These are phyloP conservation scores for Crithidia acanthocephali DNA, from an alignment of 208 protist genomes.

Conservation along the genomic window DNA sequence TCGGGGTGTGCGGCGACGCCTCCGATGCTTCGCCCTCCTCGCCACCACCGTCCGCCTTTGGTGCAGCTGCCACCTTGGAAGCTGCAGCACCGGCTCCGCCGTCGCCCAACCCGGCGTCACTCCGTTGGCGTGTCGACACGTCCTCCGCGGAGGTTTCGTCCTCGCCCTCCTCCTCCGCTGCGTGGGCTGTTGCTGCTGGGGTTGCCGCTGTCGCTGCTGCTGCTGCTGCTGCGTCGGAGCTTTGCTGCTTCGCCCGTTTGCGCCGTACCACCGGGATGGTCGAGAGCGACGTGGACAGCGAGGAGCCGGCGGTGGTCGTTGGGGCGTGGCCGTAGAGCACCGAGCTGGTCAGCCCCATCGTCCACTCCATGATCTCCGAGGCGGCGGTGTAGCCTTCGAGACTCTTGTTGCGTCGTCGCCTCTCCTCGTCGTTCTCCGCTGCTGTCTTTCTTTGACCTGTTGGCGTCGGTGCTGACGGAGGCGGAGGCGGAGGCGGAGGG, in stretches of 20 bases:
- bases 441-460: neutral
- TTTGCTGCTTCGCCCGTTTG: neutral
- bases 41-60: neutral
- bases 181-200: neutral
- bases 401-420: neutral
- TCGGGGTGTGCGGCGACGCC: neutral
- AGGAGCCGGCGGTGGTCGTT: slow-evolving; percentile 7
- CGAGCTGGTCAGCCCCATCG: slow-evolving; percentile 23
- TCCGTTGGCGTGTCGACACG: neutral
- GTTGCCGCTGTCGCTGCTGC: too few species aligned
- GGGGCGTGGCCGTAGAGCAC: slow-evolving; percentile 11
- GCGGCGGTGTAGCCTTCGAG: neutral
- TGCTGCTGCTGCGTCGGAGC: neutral
- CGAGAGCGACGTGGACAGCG: slow-evolving; percentile 4
- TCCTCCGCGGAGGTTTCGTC: neutral
- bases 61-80: neutral
- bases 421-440: neutral
- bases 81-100: neutral
- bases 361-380: slow-evolving; percentile 14
- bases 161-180: neutral
- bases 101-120: neutral
- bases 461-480: neutral
- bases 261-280: slow-evolving; percentile 5
- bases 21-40: neutral
- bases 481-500: neutral